Base-by-base conservation (phyloP, 257 asterid species). In the Osmanthus fragrans region DNA sequence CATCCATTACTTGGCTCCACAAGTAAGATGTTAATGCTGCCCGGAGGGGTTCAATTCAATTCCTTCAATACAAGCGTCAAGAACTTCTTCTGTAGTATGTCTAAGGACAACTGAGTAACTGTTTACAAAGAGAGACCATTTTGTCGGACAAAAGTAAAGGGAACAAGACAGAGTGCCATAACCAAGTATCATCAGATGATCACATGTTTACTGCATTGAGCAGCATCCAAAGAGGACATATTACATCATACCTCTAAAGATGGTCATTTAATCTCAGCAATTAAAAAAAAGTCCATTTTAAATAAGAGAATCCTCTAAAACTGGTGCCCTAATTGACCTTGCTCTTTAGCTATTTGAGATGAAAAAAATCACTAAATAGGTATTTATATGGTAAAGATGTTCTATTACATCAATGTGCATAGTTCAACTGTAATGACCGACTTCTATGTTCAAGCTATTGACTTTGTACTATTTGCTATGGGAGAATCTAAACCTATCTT, bases 71-170 rank as follows among this genome's bases (percentile, higher is more conserved):
- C 97, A 93, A 71, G 97, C 97, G 81, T 90, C 97, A 76, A 90
- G 90, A 81, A 93, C 97, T 93, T 93, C 97, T 84, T 91, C 97
- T 29, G 96, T 93, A 73, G 97, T 93, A 86, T 93, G 97, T 84
- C 97, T 88, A 76, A 93, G 96, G 81, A 91, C 95, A 83, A 88
- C 75, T 66, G 97, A 93, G 83, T 93, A 93, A 67, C 97, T 93
- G 92, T 77, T 71, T 81, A 81, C 66, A 81, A 79, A 73, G 73
- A 65, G 60, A 64, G 42, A 76, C 67, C 45, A 82, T 56, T 74
- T 15, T 25, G 25, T 72, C 25, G 34, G 56, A 78, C 18, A 33
- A 64, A 81, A 13, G 23, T 25, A 75, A 78, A 45, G 13, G 39
- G 49, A 25, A 7, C 34, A 13, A 74, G 65, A 65, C 15, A 32